A percentile compares a stretch with the other conserved stretches of the same genome.
phyloP scores from a whole-genome alignment of 2,329 filamentous ascomycete species.

The Verticillium alfalfae region DNA sequence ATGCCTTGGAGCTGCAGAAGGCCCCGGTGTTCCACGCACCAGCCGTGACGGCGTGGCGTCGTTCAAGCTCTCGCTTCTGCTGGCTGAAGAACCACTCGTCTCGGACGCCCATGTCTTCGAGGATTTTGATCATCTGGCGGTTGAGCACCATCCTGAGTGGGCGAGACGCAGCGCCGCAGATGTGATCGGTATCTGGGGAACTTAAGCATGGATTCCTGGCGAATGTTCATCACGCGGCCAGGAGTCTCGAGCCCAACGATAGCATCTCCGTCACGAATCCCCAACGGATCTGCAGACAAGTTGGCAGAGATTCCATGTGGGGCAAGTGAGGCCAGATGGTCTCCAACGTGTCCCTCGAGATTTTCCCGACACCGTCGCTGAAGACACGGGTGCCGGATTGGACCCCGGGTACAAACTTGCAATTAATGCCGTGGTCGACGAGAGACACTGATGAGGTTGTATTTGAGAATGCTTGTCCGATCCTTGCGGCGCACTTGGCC shows the following conservation, averaged over 20 bases:
- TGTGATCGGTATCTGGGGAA: conserved; percentile 57
- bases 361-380: conserved; percentile 74
- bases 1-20: conserved; percentile 57
- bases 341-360: conserved; percentile 55
- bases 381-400: conserved; percentile 53
- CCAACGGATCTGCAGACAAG: conserved; percentile 70
- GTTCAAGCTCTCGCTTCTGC: conserved; percentile 56
- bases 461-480: conserved; percentile 68
- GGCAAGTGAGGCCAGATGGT: conserved; percentile 55
- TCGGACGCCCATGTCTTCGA: conserved; percentile 69
- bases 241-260: conserved; percentile 57
- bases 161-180: conserved; percentile 63
- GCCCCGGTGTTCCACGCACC: conserved; percentile 55
- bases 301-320: conserved; percentile 42
- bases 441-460: conserved; percentile 59
- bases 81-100: conserved; percentile 55
- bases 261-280: conserved; percentile 76
- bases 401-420: conserved; percentile 42
- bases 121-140: conserved; percentile 76
- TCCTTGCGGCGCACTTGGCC: conserved; percentile 52
- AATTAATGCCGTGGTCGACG: conserved; percentile 24
- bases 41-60: conserved; percentile 54
- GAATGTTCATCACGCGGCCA: conserved; percentile 55
- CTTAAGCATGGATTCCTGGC: conserved; percentile 72
- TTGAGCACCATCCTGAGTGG: conserved; percentile 70